Evolutionary conservation across 768 basidiomycete genomes (phyloP).

Genomic region (Mycena crocata): DNA sequence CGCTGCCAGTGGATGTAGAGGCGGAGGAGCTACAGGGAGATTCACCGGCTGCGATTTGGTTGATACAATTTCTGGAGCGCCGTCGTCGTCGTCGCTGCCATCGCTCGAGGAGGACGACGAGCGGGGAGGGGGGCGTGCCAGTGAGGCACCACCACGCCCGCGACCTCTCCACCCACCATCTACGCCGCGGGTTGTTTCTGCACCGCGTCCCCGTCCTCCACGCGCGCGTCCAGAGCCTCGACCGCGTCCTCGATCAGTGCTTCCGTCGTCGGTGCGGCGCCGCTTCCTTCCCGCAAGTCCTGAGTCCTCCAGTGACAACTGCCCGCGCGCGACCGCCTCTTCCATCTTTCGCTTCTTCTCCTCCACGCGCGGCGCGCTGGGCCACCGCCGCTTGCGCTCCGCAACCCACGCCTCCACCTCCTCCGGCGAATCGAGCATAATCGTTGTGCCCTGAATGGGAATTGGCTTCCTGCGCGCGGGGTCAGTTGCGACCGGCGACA

Average conservation of each 20-base stretch:
- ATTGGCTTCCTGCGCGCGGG: conserved; percentile 68
- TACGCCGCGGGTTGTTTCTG: conserved; percentile 17
- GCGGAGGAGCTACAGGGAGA: not conserved
- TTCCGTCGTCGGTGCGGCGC: conserved; percentile 45
- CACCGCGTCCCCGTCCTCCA: conserved; percentile 39
- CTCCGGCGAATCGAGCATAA: conserved; percentile 85
- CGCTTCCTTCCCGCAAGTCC: conserved; percentile 57
- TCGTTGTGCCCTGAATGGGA: conserved; percentile 82
- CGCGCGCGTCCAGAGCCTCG: conserved; percentile 9
- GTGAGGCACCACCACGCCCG: conserved; percentile 36
- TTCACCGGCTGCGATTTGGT: conserved; percentile 54
- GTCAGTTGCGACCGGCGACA: not conserved
- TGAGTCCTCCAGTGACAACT: conserved; percentile 65
- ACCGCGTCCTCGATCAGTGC: conserved; percentile 44
- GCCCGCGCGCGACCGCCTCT: conserved; percentile 85
- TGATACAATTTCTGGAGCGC: conserved; percentile 67
- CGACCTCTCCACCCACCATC: conserved; percentile 41
- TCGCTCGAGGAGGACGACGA: conserved; percentile 38
- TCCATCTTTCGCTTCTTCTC: conserved; percentile 86
- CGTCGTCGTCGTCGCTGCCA: conserved; percentile 51
- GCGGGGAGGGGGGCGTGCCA: conserved; percentile 21
- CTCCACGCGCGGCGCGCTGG: conserved; percentile 72
- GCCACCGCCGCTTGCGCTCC: conserved; percentile 90
- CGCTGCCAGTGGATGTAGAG: conserved; percentile 12
- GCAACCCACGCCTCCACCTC: conserved; percentile 87